Evolutionary conservation across 2,329 filamentous ascomycete genomes (phyloP).

Genomic region (Atkinsonella hypoxylon): DNA sequence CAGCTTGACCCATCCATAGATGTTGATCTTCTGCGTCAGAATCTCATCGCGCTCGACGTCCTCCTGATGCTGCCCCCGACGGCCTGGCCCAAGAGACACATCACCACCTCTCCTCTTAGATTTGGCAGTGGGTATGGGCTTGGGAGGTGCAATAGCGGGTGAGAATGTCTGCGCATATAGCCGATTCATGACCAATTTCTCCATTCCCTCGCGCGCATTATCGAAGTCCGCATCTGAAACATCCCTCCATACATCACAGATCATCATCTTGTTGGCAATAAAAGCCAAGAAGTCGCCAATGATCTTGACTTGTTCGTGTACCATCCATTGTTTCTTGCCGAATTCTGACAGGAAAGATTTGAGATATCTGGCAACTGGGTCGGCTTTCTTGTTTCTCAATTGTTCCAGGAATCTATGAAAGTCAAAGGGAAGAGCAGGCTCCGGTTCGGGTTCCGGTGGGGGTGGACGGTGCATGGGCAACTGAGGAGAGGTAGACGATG

Average conservation of each 20-base stretch:
- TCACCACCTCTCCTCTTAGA: conserved; percentile 58
- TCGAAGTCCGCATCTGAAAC: conserved; percentile 96
- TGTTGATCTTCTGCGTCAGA: conserved; percentile 90
- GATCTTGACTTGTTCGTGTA: conserved; percentile 98
- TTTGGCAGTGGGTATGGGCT: conserved; percentile 57
- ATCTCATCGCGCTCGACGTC: conserved; percentile 95
- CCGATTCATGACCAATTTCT: conserved; percentile 98
- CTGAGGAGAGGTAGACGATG: conserved; percentile 33
- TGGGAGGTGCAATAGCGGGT: conserved; percentile 75
- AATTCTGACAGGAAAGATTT: conserved; percentile 93
- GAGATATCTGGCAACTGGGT: conserved; percentile 90
- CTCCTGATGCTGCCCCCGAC: conserved; percentile 91
- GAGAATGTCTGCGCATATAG: conserved; percentile 95
- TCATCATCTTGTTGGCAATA: conserved; percentile 95
- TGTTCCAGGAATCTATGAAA: conserved; percentile 97
- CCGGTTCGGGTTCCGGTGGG: conserved; percentile 63
- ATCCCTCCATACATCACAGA: conserved; percentile 92
- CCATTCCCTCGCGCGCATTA: conserved; percentile 97
- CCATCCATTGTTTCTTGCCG: conserved; percentile 97
- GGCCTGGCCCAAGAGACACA: conserved; percentile 62
- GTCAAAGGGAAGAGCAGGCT: conserved; percentile 82
- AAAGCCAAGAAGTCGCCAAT: conserved; percentile 94
- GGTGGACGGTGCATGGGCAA: conserved; percentile 48
- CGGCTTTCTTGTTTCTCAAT: conserved; percentile 90
- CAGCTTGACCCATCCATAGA: conserved; percentile 90